Conservation (phyloP, 305 asterid genomes). For the Fraxinus xanthoxyloides region DNA sequence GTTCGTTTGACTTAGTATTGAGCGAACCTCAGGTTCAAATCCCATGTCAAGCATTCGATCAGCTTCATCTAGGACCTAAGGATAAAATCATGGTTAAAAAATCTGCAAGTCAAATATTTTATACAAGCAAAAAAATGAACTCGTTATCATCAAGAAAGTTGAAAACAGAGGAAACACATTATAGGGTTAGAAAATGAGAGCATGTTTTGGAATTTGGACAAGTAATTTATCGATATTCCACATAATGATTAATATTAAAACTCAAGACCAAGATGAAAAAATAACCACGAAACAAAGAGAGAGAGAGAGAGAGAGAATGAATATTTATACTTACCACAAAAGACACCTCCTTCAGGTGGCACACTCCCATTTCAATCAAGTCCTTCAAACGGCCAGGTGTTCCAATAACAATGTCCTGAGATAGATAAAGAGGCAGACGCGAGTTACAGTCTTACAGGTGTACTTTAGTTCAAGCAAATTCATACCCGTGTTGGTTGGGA, state of each 20-base stretch:
- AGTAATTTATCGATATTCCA: not conserved
- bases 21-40: constrained; percentile 96
- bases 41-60: constrained; percentile 99
- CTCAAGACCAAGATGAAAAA: not conserved
- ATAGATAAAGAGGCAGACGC: constrained; percentile 15
- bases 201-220: not conserved
- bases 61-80: constrained; percentile 95
- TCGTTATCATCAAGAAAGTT: not conserved
- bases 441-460: constrained; percentile 16
- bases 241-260: not conserved
- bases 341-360: constrained; percentile 74
- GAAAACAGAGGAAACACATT: not conserved
- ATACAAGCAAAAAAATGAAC: not conserved
- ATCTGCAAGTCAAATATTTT: not conserved
- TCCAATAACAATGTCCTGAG: constrained; percentile 93
- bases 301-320: not conserved
- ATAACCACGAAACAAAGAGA: not conserved
- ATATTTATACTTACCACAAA: constrained; percentile 67
- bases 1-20: constrained; percentile 80
- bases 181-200: not conserved
- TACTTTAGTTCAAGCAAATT: not conserved
- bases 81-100: constrained; percentile 20
- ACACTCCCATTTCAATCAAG: constrained; percentile 86
- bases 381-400: constrained; percentile 96
- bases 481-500: not conserved